A percentile compares a stretch with the other conserved stretches of the same genome.
phyloP scores from a whole-genome alignment of 805 yeast species.

The Metschnikowia henanensis region DNA sequence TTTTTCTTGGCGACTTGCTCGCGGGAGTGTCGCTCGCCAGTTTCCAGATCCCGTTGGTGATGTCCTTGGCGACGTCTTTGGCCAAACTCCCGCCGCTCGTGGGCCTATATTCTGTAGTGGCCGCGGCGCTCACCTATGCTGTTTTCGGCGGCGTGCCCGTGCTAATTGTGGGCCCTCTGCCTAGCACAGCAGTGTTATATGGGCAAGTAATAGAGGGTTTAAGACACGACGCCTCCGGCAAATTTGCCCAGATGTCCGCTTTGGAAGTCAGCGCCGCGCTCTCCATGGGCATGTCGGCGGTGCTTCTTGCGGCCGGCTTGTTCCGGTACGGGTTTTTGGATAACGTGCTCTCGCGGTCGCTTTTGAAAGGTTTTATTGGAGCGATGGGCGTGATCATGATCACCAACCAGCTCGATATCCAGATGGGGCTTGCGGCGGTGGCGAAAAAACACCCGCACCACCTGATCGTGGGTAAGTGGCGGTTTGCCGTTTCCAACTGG shows the following conservation, averaged over 20 bases:
- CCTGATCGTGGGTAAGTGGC: constrained; percentile 17
- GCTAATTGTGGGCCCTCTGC: constrained; percentile 91
- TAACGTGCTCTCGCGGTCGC: constrained; percentile 71
- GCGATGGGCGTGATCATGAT: constrained; percentile 87
- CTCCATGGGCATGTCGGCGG: constrained; percentile 20
- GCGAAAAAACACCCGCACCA: constrained; percentile 22
- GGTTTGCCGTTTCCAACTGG: constrained; percentile 10
- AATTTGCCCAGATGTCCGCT: constrained; percentile 41
- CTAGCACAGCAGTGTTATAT: constrained; percentile 78
- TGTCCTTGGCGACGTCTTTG: constrained; percentile 77
- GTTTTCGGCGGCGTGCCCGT: constrained; percentile 84
- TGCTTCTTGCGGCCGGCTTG: constrained; percentile 32
- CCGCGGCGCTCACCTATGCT: constrained; percentile 78
- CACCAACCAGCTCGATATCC: constrained; percentile 52
- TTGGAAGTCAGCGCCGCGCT: constrained; percentile 22
- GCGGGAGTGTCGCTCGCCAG: constrained; percentile 36
- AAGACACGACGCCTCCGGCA: constrained; percentile 26
- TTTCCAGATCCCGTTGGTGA: constrained; percentile 47
- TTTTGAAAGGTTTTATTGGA: constrained; percentile 79
- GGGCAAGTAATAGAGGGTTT: constrained; percentile 68
- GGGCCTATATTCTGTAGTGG: constrained; percentile 73
- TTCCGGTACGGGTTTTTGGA: constrained; percentile 86
- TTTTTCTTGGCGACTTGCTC: constrained; percentile 28
- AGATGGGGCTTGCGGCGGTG: constrained; percentile 29
- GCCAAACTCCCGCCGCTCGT: constrained; percentile 82